Conservation (phyloP, 2,329 filamentous ascomycete genomes). For the Botryotinia calthae region DNA sequence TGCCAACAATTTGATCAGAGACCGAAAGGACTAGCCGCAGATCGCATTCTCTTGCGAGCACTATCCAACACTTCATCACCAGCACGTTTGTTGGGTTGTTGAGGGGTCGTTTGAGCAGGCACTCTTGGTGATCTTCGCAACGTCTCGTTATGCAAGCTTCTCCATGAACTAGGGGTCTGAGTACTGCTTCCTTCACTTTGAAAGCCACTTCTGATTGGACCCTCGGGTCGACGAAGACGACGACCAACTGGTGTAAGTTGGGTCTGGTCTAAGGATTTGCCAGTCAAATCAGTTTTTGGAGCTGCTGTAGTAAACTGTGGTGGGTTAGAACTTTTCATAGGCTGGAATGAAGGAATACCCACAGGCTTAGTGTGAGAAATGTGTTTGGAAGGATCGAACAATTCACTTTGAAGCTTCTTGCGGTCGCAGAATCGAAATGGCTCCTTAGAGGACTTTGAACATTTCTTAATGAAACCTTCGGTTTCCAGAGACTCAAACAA, state of each 20-base stretch:
- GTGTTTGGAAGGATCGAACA: constrained; percentile 14
- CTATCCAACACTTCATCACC: neutral
- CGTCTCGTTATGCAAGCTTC: neutral
- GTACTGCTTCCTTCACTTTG: constrained; percentile 15
- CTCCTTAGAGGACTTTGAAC: neutral
- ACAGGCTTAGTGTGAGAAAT: constrained; percentile 9
- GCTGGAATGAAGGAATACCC: neutral
- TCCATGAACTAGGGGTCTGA: constrained; percentile 15
- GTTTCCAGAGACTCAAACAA: constrained; percentile 17
- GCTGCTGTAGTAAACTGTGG: neutral
- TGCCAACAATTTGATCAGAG: constrained; percentile 12
- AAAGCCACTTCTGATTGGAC: neutral
- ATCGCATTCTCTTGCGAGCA: constrained; percentile 1
- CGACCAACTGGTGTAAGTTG: constrained; percentile 5
- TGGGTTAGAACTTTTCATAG: neutral
- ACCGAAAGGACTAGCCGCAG: constrained; percentile 13
- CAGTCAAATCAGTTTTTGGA: neutral
- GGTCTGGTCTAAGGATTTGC: neutral
- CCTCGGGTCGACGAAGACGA: neutral
- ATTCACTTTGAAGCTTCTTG: constrained; percentile 4
- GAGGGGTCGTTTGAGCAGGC: neutral
- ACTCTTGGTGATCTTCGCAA: constrained; percentile 6
- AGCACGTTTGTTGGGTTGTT: constrained; percentile 13
- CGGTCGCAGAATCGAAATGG: constrained; percentile 5
- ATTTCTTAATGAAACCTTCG: constrained; percentile 21